phyloP scores from a whole-genome alignment of 805 yeast species.

The Hanseniaspora guilliermondii region DNA sequence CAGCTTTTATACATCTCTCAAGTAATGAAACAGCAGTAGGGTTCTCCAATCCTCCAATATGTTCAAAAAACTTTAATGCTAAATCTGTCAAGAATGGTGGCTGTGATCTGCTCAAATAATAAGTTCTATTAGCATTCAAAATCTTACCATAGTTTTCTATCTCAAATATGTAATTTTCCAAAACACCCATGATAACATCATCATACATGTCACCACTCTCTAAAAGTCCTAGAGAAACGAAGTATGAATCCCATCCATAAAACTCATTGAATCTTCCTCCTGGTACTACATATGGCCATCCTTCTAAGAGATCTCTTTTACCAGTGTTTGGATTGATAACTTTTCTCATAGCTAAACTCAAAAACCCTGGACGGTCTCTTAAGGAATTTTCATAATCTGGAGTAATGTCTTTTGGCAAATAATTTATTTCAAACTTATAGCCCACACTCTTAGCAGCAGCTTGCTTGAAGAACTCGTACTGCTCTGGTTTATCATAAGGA shows the following conservation, averaged over 20 bases:
- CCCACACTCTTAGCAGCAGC: conserved; percentile 46
- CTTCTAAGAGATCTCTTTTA: conserved; percentile 36
- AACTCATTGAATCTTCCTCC: conserved; percentile 95
- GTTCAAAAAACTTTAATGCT: conserved; percentile 57
- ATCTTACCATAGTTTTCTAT: conserved; percentile 84
- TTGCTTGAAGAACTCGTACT: conserved; percentile 50
- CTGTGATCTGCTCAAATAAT: conserved; percentile 82
- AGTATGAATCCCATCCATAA: conserved; percentile 97
- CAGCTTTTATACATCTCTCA: conserved; percentile 53
- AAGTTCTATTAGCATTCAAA: conserved; percentile 84
- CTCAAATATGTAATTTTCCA: conserved; percentile 82
- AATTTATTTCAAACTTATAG: conserved; percentile 55
- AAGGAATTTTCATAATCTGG: conserved; percentile 66
- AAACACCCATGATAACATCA: conserved; percentile 77
- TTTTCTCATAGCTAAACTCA: conserved; percentile 62
- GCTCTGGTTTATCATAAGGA: conserved; percentile 58
- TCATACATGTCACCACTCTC: conserved; percentile 40
- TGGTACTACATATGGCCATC: conserved; percentile 85
- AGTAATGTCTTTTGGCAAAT: conserved; percentile 61
- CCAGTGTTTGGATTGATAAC: conserved; percentile 40
- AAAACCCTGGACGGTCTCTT: conserved; percentile 71
- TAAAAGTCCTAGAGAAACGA: conserved; percentile 74
- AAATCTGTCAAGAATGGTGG: conserved; percentile 95
- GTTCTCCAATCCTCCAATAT: conserved; percentile 38
- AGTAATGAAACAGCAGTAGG: conserved; percentile 50